Evolutionary conservation across 768 basidiomycete genomes (phyloP).

Genomic region (Leccinum subgranulosum): DNA sequence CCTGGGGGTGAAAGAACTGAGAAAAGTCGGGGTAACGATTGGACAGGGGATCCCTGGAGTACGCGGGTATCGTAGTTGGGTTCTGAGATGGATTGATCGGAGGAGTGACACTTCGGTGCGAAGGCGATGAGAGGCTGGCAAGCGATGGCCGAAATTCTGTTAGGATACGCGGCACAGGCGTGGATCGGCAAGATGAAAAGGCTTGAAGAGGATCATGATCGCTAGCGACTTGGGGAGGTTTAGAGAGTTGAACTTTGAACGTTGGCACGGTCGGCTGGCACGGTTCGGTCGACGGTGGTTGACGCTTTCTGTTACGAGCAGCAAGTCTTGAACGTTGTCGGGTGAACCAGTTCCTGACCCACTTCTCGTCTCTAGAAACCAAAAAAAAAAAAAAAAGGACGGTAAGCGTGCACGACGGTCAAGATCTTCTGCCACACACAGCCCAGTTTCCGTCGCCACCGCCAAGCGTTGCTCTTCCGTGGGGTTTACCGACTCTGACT

Average conservation of each 20-base stretch:
- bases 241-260: slow-evolving; percentile 13
- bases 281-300: neutral
- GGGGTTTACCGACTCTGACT: slow-evolving; percentile 20
- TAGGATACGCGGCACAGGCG: neutral
- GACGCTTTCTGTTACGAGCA: slow-evolving; percentile 10
- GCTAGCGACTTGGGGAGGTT: neutral
- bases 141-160: neutral
- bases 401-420: slow-evolving; percentile 6
- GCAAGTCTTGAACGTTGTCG: slow-evolving; percentile 25
- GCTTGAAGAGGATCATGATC: neutral
- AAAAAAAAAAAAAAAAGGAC: neutral
- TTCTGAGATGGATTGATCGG: neutral
- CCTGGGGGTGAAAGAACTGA: slow-evolving; percentile 25
- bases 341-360: slow-evolving; percentile 30
- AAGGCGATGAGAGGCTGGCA: neutral
- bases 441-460: slow-evolving; percentile 26
- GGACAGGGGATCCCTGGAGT: slow-evolving; percentile 31
- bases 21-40: slow-evolving; percentile 34
- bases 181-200: neutral
- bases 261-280: slow-evolving; percentile 3
- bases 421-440: slow-evolving; percentile 23
- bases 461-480: slow-evolving; percentile 20
- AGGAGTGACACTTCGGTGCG: neutral
- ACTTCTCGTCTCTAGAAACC: slow-evolving; percentile 24
- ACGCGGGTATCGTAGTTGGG: slow-evolving; percentile 5